Evolutionary conservation across 129 eudicot species (phyloP), one percentile per base, ranked within the genome.

Genomic region (Mikania micrantha): DNA sequence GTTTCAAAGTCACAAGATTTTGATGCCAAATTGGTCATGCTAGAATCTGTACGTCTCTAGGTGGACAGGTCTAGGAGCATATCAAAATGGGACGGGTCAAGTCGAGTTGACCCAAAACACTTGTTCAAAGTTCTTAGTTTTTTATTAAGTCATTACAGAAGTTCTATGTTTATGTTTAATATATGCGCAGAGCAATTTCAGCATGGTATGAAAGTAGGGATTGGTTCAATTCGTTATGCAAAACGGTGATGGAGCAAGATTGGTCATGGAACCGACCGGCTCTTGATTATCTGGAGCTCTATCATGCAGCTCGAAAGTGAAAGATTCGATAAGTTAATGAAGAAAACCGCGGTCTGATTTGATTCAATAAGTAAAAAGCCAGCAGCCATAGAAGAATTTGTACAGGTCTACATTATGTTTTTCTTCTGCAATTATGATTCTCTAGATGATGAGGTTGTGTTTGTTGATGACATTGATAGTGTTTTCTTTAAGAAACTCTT

Each of bases 261-360:
- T 93, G 99, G 99, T 89, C 99, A 11, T 93, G 99, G 99, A 93
- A 93, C 67, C 84, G 96, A 21, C 99, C 99, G 12, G 96, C 99
- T 44, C 99, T 93, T 61, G 99, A 88, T 65, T 93, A 93, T 72
- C 61, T 93, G 77, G 99, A 93, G 83, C 95, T 93, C 64, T 93
- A 93, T 79, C 91, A 93, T 45, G 90, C 96, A 24, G 96, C 96
- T 54, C 83, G 96, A 54, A 93, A 93, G 54, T 76, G 62, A 76
- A 20, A 59, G 57, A 28, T 41, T 28, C 20, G 21, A 60, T n/a
- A 48, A 49, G 77, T 75, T 75, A 44, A 48, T 60, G 50, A 48
- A 64, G 10, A 67, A 63, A 76, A 34, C 59, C 8, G 36, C 24
- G 66, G 29, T 64, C 15, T 20, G 17, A 54, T 25, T 54, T 12